phyloP scores from a whole-genome alignment of 805 yeast genomes.

The Ogataea degrootiae region DNA sequence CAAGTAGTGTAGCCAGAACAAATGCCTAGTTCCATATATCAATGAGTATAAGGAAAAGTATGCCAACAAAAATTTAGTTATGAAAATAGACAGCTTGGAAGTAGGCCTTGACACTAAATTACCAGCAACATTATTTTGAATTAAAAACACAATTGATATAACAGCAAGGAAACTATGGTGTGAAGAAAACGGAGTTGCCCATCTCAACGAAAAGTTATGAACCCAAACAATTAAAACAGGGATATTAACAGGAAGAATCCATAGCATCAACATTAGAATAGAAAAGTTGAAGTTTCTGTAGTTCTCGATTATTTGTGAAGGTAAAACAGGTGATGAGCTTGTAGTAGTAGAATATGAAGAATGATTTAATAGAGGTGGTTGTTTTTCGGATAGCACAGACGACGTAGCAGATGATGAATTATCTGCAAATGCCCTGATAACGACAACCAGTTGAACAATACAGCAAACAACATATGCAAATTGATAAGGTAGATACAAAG shows the following conservation, averaged over 20 bases:
- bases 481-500: constrained; percentile 74
- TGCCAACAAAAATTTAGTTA: constrained; percentile 35
- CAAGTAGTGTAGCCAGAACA: constrained; percentile 81
- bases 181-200: constrained; percentile 82
- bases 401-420: not conserved
- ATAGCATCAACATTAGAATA: constrained; percentile 60
- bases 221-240: constrained; percentile 79
- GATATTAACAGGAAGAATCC: constrained; percentile 73
- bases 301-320: constrained; percentile 20
- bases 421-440: constrained; percentile 31
- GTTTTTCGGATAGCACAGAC: not conserved
- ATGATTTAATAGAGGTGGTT: no score
- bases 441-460: constrained; percentile 52
- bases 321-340: not conserved
- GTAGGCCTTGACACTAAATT: constrained; percentile 38
- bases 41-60: constrained; percentile 60
- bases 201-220: constrained; percentile 68
- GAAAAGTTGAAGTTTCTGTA: constrained; percentile 59
- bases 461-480: constrained; percentile 63
- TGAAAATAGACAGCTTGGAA: constrained; percentile 21
- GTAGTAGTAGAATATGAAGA: not conserved
- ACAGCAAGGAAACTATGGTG: constrained; percentile 81
- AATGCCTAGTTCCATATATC: constrained; percentile 71
- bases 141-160: constrained; percentile 61
- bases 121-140: constrained; percentile 50